phyloP scores from a whole-genome alignment of 2,329 filamentous ascomycete species.

The Xylariaceae sp. region DNA sequence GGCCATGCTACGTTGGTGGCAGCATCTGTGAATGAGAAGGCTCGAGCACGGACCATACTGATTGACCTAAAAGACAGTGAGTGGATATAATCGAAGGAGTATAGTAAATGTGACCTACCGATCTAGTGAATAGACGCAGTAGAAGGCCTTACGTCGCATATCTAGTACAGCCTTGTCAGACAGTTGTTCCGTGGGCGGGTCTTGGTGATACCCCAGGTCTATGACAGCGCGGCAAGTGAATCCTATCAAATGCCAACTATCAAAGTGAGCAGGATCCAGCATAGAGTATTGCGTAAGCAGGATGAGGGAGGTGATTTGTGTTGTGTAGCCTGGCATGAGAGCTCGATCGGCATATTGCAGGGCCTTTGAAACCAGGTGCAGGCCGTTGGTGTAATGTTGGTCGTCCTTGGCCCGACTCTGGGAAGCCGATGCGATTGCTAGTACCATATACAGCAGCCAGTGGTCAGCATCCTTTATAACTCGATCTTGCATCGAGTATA shows the following conservation, averaged over 20 bases:
- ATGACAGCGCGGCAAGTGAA: conserved; percentile 84
- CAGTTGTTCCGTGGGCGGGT: conserved; percentile 68
- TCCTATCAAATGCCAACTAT: conserved; percentile 90
- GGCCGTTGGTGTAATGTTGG: conserved; percentile 53
- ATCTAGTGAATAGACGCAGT: conserved; percentile 86
- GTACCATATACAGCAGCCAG: conserved; percentile 84
- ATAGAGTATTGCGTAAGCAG: conserved; percentile 86
- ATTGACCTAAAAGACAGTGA: conserved; percentile 43
- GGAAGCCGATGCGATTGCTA: conserved; percentile 75
- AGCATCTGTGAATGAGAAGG: conserved; percentile 92
- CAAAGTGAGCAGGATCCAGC: conserved; percentile 85
- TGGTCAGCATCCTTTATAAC: conserved; percentile 66
- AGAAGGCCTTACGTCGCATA: conserved; percentile 77
- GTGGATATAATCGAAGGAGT: background rate
- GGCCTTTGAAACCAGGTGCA: conserved; percentile 58
- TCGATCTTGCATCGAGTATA: conserved; percentile 68
- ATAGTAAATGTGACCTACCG: conserved; percentile 52
- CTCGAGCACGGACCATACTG: conserved; percentile 79
- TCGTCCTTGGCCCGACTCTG: conserved; percentile 68
- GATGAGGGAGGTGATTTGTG: conserved; percentile 82
- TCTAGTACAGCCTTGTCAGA: conserved; percentile 69
- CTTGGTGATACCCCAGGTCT: conserved; percentile 89
- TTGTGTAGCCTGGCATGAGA: conserved; percentile 76
- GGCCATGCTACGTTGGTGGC: conserved; percentile 79
- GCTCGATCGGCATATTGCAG: conserved; percentile 77